phyloP scores from a whole-genome alignment of 2,329 filamentous ascomycete genomes.

The Phaeophleospora eucalypticola region DNA sequence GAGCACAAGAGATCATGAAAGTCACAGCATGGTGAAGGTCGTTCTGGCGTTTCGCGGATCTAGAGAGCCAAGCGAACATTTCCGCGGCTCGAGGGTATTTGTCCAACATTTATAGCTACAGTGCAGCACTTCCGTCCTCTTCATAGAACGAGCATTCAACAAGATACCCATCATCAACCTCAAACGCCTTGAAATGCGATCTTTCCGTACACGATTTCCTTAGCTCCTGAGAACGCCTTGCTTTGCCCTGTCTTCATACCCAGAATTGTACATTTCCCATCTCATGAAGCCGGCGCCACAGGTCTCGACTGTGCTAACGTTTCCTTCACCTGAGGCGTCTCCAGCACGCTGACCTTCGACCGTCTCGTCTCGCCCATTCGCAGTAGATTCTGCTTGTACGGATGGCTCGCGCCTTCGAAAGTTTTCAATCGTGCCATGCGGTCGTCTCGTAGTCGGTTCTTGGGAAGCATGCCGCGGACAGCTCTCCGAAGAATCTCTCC shows the following conservation, averaged over 20 bases:
- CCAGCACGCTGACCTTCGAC: slow-evolving; percentile 5
- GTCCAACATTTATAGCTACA: not conserved
- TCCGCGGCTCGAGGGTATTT: not conserved
- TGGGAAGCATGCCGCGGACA: slow-evolving; percentile 94
- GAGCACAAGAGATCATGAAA: not conserved
- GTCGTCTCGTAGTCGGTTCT: slow-evolving; percentile 88
- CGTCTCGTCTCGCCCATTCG: too few species aligned
- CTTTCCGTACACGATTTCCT: not conserved
- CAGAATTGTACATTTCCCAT: too few species aligned
- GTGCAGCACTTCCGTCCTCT: not conserved
- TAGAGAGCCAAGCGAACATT: not conserved
- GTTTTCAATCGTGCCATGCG: slow-evolving; percentile 81
- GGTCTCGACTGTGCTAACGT: slow-evolving; percentile 26
- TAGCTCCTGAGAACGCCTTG: too few species aligned
- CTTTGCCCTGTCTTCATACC: too few species aligned
- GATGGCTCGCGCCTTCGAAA: slow-evolving; percentile 91
- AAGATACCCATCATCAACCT: slow-evolving; percentile 2
- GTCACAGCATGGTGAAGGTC: not conserved
- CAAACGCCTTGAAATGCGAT: slow-evolving; percentile 13
- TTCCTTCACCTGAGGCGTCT: slow-evolving; percentile 36
- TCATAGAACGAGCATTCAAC: not conserved
- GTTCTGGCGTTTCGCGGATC: not conserved
- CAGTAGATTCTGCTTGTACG: slow-evolving; percentile 84
- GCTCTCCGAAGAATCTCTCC: slow-evolving; percentile 86
- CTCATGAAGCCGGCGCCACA: too few species aligned